These are phyloP conservation scores for Cokeromyces recurvatus DNA, from an alignment of 371 early-diverging fungal species.

Conservation along the genomic window DNA sequence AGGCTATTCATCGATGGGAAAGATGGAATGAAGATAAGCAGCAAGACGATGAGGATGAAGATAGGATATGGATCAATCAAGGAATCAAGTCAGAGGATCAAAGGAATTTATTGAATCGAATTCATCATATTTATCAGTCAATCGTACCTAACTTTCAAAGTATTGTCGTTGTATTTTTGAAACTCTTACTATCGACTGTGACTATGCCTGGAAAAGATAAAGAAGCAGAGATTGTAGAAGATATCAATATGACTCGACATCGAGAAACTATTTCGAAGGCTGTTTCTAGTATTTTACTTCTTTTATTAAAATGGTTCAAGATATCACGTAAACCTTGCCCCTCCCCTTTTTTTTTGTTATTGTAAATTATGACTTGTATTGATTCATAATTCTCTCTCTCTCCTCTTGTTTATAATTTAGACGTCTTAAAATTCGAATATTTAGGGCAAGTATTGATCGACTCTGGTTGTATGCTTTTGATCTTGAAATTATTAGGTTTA, in stretches of 20 bases:
- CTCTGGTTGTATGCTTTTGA: constrained; percentile 74
- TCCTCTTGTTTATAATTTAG: too few species aligned
- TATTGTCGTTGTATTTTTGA: constrained; percentile 46
- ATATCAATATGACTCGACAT: constrained; percentile 53
- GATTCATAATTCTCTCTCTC: neutral
- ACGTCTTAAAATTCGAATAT: constrained; percentile 75
- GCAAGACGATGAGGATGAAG: neutral
- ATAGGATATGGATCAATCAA: neutral
- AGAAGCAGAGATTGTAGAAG: constrained; percentile 32
- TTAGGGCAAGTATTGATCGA: constrained; percentile 75
- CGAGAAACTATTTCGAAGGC: constrained; percentile 76
- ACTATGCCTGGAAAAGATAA: constrained; percentile 7
- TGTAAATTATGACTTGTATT: neutral
- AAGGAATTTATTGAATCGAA: neutral
- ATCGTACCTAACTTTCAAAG: constrained; percentile 45
- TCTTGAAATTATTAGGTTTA: constrained; percentile 76
- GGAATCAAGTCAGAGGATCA: too few species aligned
- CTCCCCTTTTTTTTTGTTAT: too few species aligned
- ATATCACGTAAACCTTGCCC: constrained; percentile 62
- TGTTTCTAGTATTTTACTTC: constrained; percentile 63
- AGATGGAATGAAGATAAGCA: constrained; percentile 7
- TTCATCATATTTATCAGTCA: constrained; percentile 22
- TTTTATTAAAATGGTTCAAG: constrained; percentile 69
- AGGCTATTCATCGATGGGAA: constrained; percentile 43
- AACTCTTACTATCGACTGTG: constrained; percentile 38